phyloP scores from a whole-genome alignment of 75 land plant genomes.

The Chamaecyparis obtusa region DNA sequence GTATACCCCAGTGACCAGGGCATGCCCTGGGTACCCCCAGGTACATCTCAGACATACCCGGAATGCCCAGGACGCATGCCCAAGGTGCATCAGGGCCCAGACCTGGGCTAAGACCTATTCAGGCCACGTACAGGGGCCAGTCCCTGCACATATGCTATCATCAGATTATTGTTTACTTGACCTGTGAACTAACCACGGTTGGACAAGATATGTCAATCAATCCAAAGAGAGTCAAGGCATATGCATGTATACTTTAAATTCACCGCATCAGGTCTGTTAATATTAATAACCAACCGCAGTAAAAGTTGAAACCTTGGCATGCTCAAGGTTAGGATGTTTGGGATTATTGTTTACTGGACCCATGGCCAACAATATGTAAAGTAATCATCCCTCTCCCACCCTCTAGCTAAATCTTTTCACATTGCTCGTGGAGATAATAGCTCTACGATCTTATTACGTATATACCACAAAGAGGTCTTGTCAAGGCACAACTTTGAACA shows the following conservation, averaged over 20 bases:
- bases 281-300: neutral
- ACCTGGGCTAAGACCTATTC: too few relatives aligned
- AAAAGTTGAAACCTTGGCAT: neutral
- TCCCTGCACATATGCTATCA: too few relatives aligned
- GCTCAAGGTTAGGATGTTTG: neutral
- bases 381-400: neutral
- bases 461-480: neutral
- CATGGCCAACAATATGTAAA: neutral
- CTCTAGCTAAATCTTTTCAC: neutral
- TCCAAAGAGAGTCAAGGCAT: too few relatives aligned
- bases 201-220: neutral
- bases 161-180: too few relatives aligned
- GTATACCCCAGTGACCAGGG: too few relatives aligned
- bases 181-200: too few relatives aligned
- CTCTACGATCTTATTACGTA: neutral
- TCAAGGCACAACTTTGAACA: neutral
- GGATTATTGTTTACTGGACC: neutral
- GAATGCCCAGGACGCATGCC: too few relatives aligned
- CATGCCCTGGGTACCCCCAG: too few relatives aligned
- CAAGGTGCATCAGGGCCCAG: too few relatives aligned
- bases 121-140: too few relatives aligned
- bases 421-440: neutral
- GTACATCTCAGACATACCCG: too few relatives aligned
- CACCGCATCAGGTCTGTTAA: neutral
- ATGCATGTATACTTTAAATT: too few relatives aligned